A percentile compares a stretch with the other conserved stretches of the same genome.
Conservation (phyloP, 202 grass and related monocot species). For the Zizania palustris region DNA sequence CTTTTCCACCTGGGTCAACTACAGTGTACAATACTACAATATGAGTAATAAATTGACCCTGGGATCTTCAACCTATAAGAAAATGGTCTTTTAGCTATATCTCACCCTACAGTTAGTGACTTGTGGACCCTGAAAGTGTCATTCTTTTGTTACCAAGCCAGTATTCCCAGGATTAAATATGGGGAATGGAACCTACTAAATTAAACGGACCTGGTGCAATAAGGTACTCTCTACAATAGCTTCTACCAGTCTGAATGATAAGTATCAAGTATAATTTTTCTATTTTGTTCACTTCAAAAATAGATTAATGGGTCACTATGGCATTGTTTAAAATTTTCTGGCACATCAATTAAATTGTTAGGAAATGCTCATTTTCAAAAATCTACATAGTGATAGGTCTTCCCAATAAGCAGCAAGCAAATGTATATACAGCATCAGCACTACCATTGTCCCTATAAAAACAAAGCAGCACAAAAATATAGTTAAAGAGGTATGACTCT, state of each 20-base stretch:
- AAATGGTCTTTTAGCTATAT: background rate
- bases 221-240: background rate
- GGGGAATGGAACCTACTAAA: background rate
- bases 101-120: background rate
- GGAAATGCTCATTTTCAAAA: slow-evolving; percentile 7
- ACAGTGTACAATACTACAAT: slow-evolving; percentile 3
- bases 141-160: background rate
- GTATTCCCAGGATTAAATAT: slow-evolving; percentile 9
- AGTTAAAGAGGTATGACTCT: slow-evolving; percentile 16
- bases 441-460: background rate
- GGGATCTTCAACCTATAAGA: background rate
- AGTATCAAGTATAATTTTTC: background rate
- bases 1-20: background rate
- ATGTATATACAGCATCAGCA: slow-evolving; percentile 29
- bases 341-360: background rate
- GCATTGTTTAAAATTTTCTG: slow-evolving; percentile 2
- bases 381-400: background rate
- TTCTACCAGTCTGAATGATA: background rate
- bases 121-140: slow-evolving; percentile 28
- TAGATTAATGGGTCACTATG: background rate
- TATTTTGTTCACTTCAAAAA: background rate
- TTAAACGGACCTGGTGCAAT: background rate
- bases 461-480: slow-evolving; percentile 31
- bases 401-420: background rate
- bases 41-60: background rate